Conservation (phyloP, 2,329 filamentous ascomycete species). For the Neophaeococcomyces mojaviensis region DNA sequence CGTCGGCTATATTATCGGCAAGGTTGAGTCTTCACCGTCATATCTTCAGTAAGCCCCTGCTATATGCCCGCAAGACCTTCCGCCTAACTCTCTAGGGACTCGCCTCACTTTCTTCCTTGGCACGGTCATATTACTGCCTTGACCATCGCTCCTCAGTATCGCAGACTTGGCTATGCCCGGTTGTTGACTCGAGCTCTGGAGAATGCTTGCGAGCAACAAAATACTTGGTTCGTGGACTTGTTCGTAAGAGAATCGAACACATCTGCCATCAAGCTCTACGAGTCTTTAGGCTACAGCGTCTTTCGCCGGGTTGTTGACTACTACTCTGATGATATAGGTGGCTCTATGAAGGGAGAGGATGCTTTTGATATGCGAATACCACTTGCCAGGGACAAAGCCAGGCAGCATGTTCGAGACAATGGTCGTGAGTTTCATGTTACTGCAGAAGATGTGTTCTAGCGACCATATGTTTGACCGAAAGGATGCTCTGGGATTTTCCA, state of each 20-base stretch:
- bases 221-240: slow-evolving; percentile 92
- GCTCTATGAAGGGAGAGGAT: slow-evolving; percentile 60
- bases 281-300: slow-evolving; percentile 83
- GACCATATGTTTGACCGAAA: not conserved
- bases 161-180: slow-evolving; percentile 78
- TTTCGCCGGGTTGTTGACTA: slow-evolving; percentile 85
- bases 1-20: slow-evolving; percentile 96
- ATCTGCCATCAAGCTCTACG: slow-evolving; percentile 81
- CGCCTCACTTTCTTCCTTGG: slow-evolving; percentile 94
- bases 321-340: slow-evolving; percentile 70
- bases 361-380: slow-evolving; percentile 97
- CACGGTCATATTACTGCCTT: slow-evolving; percentile 96
- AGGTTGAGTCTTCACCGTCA: slow-evolving; percentile 61
- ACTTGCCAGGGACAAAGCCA: slow-evolving; percentile 68
- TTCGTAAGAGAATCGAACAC: slow-evolving; percentile 86
- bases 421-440: slow-evolving; percentile 71
- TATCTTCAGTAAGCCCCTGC: slow-evolving; percentile 55
- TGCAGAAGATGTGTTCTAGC: slow-evolving; percentile 68
- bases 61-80: not conserved
- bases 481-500: not conserved
- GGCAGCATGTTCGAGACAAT: slow-evolving; percentile 69
- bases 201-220: slow-evolving; percentile 67
- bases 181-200: slow-evolving; percentile 76
- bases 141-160: slow-evolving; percentile 79
- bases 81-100: slow-evolving; percentile 29